Evolutionary conservation across 108 stramenopile species (phyloP).

Genomic region (Conticribra guillardii): DNA sequence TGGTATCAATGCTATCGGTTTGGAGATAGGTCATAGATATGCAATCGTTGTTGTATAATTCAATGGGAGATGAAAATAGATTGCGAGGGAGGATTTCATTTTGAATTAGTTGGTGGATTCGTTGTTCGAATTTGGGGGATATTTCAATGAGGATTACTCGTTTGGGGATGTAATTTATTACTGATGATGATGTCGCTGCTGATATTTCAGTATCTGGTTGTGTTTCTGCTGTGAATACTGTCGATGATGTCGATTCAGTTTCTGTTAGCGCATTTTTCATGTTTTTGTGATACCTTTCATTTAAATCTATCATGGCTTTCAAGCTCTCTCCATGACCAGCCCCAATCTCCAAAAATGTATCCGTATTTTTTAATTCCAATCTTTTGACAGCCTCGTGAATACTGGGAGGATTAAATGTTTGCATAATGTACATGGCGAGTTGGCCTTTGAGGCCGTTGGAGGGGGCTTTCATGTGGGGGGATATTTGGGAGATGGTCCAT

Average conservation of each 20-base stretch:
- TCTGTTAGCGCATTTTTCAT: too few species aligned
- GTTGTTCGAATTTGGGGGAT: constrained; percentile 21
- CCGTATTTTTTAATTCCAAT: constrained; percentile 14
- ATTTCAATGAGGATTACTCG: constrained; percentile 36
- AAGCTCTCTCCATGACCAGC: constrained; percentile 22
- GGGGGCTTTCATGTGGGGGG: constrained; percentile 22
- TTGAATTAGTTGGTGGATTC: constrained; percentile 11
- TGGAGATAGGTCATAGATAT: constrained; percentile 26
- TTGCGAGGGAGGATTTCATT: background rate
- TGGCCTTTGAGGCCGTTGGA: constrained; percentile 3
- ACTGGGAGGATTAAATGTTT: constrained; percentile 13
- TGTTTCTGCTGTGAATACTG: too few species aligned
- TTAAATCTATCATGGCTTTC: background rate
- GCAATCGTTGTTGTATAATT: constrained; percentile 29
- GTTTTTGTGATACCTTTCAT: background rate
- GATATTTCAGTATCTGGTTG: too few species aligned
- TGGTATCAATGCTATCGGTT: constrained; percentile 19
- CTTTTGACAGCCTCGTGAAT: constrained; percentile 16
- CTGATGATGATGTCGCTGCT: background rate
- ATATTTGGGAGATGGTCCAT: constrained; percentile 22
- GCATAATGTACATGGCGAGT: constrained; percentile 22
- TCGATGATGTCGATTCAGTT: too few species aligned
- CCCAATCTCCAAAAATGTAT: constrained; percentile 26
- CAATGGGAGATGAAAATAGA: constrained; percentile 6
- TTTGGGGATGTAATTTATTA: constrained; percentile 8